Percentiles rank a stretch among this genome's conserved stretches.
Evolutionary conservation across 1,139 yeast genomes (phyloP).

Genomic region (Saccharomyces pastorianus): DNA sequence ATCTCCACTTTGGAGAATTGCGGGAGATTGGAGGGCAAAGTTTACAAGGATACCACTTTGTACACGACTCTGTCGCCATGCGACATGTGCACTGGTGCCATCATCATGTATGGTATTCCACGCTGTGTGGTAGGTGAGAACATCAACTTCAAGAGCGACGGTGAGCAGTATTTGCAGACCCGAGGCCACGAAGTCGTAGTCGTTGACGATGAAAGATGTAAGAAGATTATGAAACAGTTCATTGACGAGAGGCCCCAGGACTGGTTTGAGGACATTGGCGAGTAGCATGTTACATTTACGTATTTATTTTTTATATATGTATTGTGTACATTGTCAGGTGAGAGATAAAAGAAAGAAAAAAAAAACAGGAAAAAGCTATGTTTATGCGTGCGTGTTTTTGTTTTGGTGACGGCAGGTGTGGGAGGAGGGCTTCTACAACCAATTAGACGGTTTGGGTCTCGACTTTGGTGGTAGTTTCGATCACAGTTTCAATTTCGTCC

Average conservation of each 20-base stretch:
- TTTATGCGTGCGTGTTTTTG: no score
- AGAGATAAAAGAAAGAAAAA: background rate
- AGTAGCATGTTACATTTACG: slow-evolving; percentile 18
- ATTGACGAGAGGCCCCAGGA: slow-evolving; percentile 68
- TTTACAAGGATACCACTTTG: slow-evolving; percentile 66
- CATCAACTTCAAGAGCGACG: slow-evolving; percentile 64
- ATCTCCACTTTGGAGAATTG: slow-evolving; percentile 83
- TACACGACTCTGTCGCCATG: slow-evolving; percentile 92
- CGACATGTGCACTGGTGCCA: slow-evolving; percentile 91
- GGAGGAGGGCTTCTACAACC: no score
- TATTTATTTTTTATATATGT: background rate
- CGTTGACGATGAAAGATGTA: slow-evolving; percentile 59
- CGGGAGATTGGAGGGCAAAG: slow-evolving; percentile 67
- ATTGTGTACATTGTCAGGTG: background rate
- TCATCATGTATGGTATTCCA: slow-evolving; percentile 75
- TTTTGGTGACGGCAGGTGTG: no score
- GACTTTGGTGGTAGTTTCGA: background rate
- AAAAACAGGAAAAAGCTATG: background rate
- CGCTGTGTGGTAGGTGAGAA: slow-evolving; percentile 88
- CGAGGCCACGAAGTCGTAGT: slow-evolving; percentile 73
- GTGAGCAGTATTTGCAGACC: slow-evolving; percentile 57
- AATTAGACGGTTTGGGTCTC: background rate
- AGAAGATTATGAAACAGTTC: slow-evolving; percentile 64
- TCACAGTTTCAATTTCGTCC: background rate
- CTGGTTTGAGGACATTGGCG: slow-evolving; percentile 91